phyloP scores from a whole-genome alignment of 495 filamentous ascomycete genomes.

The Aspergillus cavernicola region DNA sequence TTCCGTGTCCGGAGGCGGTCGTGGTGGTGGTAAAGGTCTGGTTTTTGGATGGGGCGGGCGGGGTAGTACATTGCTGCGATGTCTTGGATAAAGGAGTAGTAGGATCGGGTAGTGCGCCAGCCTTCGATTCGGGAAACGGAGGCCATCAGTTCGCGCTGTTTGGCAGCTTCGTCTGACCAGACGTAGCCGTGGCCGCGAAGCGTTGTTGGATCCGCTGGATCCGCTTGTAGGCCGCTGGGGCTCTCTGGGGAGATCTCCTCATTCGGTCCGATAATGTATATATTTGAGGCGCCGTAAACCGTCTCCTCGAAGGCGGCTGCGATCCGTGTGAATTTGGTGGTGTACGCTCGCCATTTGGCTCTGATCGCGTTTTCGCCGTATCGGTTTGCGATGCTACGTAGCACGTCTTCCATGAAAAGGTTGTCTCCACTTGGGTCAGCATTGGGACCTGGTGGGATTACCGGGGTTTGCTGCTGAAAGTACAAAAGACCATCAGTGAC shows the following conservation, averaged over 20 bases:
- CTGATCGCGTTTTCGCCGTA: slow-evolving; percentile 89
- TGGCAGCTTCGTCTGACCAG: slow-evolving; percentile 79
- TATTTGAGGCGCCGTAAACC: slow-evolving; percentile 84
- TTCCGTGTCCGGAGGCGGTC: slow-evolving; percentile 80
- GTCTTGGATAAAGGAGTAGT: slow-evolving; percentile 91
- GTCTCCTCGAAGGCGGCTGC: slow-evolving; percentile 92
- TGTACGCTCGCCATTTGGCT: slow-evolving; percentile 85
- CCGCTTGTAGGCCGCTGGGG: slow-evolving; percentile 41
- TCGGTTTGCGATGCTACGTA: slow-evolving; percentile 75
- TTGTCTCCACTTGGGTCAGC: slow-evolving; percentile 82
- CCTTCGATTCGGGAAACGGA: slow-evolving; percentile 91
- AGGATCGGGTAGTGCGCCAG: slow-evolving; percentile 91
- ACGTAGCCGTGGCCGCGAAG: slow-evolving; percentile 88
- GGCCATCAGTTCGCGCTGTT: slow-evolving; percentile 78
- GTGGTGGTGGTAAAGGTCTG: slow-evolving; percentile 89
- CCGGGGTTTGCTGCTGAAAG: slow-evolving; percentile 77
- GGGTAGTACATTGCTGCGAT: slow-evolving; percentile 48
- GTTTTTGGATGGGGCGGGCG: slow-evolving; percentile 71
- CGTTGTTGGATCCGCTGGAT: slow-evolving; percentile 53
- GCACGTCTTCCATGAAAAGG: slow-evolving; percentile 82
- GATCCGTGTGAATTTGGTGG: slow-evolving; percentile 84
- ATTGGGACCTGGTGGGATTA: slow-evolving; percentile 42
- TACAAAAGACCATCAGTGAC: slow-evolving; percentile 77
- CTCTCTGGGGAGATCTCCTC: slow-evolving; percentile 47
- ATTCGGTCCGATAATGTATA: slow-evolving; percentile 76